Evolutionary conservation across 2,329 filamentous ascomycete species (phyloP), one percentile per base, ranked within the genome.

Genomic region (Arthrobotrys musiformis): DNA sequence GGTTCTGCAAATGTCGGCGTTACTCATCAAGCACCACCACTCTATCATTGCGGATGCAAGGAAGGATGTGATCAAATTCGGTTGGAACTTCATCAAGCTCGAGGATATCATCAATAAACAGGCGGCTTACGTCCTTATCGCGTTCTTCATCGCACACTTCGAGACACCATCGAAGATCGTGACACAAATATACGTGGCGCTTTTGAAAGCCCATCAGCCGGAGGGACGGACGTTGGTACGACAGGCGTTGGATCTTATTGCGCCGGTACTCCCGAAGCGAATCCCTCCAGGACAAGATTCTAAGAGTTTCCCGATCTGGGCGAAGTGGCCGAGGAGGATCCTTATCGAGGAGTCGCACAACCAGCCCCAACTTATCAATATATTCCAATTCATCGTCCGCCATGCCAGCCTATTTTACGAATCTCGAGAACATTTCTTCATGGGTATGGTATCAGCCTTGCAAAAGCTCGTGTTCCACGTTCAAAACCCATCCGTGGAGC

Each of bases 81-180:
- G 93, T 2, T 99, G 95, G 95, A 97, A 94, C 17, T 98, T 97
- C 82, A 99, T 99, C 81, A 90, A 93, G 24, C 88, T 99, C n/a
- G 96, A 99, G 82, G 95, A 99, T 83, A 92, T 97, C 70, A 97
- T 99, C 85, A 99, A 98, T 86, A 99, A 99, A 84, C 95, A 98
- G 83, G 95, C 94, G 0, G 94, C 95, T 1, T 99, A 99, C 81
- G 94, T 97, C 4, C 90, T 99, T 4, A 96, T 99, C 78, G 93
- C 93, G 1, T 99, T 97, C 84, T 99, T 99, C 85, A 97, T 99
- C 81, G 93, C 93, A 0, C 92, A 96, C 79, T 99, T 97, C 82
- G 96, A 99, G 81, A 98, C 95, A 0, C 96, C 95, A 0, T 88
- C 92, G 11, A 99, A 98, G 87, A 98, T 99, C 69, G 93, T 95